Evolutionary conservation across 768 basidiomycete species (phyloP), one percentile per base, ranked within the genome.

Genomic region (Serendipita vermifera): DNA sequence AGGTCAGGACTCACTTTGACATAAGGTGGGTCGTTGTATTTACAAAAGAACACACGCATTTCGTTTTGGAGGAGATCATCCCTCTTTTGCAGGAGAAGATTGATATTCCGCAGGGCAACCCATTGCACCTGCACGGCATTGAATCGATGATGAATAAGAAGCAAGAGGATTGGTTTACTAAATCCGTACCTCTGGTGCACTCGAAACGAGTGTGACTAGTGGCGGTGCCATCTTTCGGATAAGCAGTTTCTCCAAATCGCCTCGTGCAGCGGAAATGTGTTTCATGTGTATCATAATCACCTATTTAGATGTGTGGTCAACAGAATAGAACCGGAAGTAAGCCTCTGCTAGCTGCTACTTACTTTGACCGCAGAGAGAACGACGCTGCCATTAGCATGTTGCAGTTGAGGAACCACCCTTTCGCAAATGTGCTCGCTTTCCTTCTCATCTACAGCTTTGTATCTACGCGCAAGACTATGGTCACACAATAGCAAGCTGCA

Each of bases 41-140:
- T 99, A 81, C 94, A 97, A 75, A 98, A 99, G 69, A 99, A 99
- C 17, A 99, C 96, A 40, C 93, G 79, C 89, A 99, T 93, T 69
- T 99, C 94, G 69, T 87, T 96, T 5, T 85, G 80, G 6, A 99
- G 78, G 58, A 96, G 76, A 60, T 92, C 91, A 2, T 89, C 71
- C 3, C 90, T 83, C 65, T 94, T 94, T 69, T 99, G 94, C 2
- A 99, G 80, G 26, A 99, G 76, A 27, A 99, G 80, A 64, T 97
- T 97, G 73, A 98, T 91, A 65, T 97, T 97, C 27, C 96, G 81
- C 54, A 99, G 73, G 0, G 92, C 91, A 51, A 98, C 94, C 92
- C 94, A 99, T 69, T 99, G 96, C 0, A 98, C 88, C 46, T 51
- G n/a, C 4, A 5, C n/a, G n/a, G n/a, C n/a, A n/a, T n/a, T n/a